Base-by-base conservation (phyloP, 768 basidiomycete genomes). In the Hemileccinum impolitum region DNA sequence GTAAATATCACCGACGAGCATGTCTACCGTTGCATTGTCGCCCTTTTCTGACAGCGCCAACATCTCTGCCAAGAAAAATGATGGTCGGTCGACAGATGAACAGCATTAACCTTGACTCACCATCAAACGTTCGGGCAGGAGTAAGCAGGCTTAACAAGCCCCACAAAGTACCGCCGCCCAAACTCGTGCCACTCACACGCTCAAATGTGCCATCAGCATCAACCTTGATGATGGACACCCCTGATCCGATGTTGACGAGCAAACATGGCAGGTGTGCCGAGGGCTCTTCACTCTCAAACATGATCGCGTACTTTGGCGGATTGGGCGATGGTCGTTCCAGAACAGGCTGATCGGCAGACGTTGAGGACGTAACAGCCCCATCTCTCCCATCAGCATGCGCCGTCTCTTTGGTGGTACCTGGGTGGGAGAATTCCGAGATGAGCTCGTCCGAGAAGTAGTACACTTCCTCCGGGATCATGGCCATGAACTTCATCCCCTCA, bases 1-100 rank as follows among this genome's bases (percentile, higher is more conserved):
- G 67, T 96, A 99, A 58, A 99, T 99, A 71, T 99, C 96, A 31
- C 96, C 95, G 39, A 99, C 94, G 41, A 98, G 84, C 95, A 98
- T 98, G 68, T 99, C 96, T 13, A 98, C 94, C 6, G 78, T 77
- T 37, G 89, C 81, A 64, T 99, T 98, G 70, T 96, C 91, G 34
- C 96, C 96, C 63, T 80, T 67, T 70, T 99, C 96, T 0, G 96
- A 96, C 18, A 99, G 76, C 8, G 84, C 81, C 56, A 99, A 75
- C 95, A 99, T 99, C 69, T 98, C 96, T 99, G 72, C 51, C 35
- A 54, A 48, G 51, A 42, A 23, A 60, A 48, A 45, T 13, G 11
- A 43, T 31, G 35, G 19, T 31, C 38, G 15, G 38, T 45, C 13
- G 54, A 36, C 34, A 45, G 31, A 40, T 13, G n/a, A 25, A 15